Conservation (phyloP, 371 early-diverging fungal genomes). For the Gilbertella persicaria region DNA sequence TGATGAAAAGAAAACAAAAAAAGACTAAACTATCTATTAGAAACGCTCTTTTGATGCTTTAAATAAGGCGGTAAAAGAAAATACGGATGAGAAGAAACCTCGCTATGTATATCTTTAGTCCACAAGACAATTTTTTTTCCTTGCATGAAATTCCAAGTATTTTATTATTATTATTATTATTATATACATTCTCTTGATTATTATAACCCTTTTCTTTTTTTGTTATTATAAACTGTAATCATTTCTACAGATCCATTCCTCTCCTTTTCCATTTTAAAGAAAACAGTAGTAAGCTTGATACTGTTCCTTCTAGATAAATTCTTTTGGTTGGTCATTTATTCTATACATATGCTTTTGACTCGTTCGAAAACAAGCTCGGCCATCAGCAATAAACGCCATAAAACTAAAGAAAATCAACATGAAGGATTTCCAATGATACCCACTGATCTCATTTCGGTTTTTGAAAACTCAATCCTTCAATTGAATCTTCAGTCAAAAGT, state of each 20-base stretch:
- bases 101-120: slow-evolving; percentile 39
- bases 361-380: slow-evolving; percentile 19
- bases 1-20: background rate
- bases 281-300: background rate
- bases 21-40: slow-evolving; percentile 4
- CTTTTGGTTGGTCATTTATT: too few relatives aligned
- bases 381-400: slow-evolving; percentile 1
- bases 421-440: slow-evolving; percentile 2
- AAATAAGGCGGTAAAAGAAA: slow-evolving; percentile 14
- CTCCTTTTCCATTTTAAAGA: background rate
- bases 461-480: slow-evolving; percentile 11
- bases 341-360: slow-evolving; percentile 26
- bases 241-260: background rate
- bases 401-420: background rate
- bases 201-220: background rate
- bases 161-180: too few relatives aligned
- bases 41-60: slow-evolving; percentile 39
- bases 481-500: slow-evolving; percentile 5
- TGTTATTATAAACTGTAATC: background rate
- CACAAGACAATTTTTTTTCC: slow-evolving; percentile 11
- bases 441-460: slow-evolving; percentile 3
- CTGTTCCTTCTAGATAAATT: too few relatives aligned
- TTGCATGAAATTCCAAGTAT: slow-evolving; percentile 18
- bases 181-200: slow-evolving; percentile 24
- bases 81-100: slow-evolving; percentile 26